These are phyloP conservation scores for Pseudogymnoascus sp. DNA, from an alignment of 2,329 filamentous ascomycete species.

Conservation along the genomic window DNA sequence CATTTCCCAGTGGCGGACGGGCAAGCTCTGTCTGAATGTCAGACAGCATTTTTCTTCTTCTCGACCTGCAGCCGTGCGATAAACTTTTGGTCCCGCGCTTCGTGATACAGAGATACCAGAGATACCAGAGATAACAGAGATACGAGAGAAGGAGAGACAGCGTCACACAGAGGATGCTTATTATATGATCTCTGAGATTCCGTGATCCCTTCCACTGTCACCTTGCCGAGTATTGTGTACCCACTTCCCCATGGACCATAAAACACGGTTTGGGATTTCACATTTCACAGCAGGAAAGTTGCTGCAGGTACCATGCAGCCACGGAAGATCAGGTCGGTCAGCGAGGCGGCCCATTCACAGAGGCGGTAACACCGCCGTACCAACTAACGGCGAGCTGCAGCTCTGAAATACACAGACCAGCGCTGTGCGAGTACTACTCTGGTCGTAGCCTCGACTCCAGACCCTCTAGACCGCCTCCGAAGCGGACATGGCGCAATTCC, in stretches of 20 bases:
- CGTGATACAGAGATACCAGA: background rate
- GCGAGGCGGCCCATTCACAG: slow-evolving; percentile 1
- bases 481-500: background rate
- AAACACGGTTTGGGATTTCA: slow-evolving; percentile 6
- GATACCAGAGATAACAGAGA: background rate
- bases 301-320: slow-evolving; percentile 7
- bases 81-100: background rate
- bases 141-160: background rate
- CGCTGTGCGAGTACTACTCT: background rate
- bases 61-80: background rate
- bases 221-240: background rate
- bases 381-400: slow-evolving; percentile 4
- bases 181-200: slow-evolving; percentile 1
- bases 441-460: background rate
- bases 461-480: background rate
- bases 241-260: slow-evolving; percentile 6
- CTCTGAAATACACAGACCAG: background rate
- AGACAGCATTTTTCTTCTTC: background rate
- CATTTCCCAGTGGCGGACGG: background rate
- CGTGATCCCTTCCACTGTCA: background rate
- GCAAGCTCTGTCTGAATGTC: background rate
- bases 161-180: background rate
- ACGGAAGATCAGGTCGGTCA: slow-evolving; percentile 6
- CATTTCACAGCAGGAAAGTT: background rate
- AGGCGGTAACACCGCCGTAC: slow-evolving; percentile 6